Evolutionary conservation across 192 early-diverging fungal genomes (phyloP).

Genomic region (Backusella sp.): DNA sequence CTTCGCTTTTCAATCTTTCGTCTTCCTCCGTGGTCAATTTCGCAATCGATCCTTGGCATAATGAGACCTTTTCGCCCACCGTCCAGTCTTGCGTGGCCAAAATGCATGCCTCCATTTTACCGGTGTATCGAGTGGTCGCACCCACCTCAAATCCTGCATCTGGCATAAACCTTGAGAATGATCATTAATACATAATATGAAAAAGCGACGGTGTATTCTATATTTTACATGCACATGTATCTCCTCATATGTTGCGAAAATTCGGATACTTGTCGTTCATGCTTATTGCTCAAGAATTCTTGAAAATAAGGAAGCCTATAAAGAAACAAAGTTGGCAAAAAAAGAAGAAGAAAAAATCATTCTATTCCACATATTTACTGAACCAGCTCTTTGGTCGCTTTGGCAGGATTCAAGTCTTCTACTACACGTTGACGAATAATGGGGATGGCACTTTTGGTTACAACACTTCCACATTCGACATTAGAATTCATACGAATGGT

Average conservation of each 20-base stretch:
- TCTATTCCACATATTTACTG: not conserved
- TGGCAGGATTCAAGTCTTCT: constrained; percentile 23
- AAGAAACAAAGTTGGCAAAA: not conserved
- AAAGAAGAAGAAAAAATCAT: too few species aligned
- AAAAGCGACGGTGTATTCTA: too few species aligned
- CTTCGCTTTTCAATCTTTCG: constrained; percentile 41
- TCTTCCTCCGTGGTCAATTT: constrained; percentile 49
- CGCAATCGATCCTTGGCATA: constrained; percentile 54
- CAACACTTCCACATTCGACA: constrained; percentile 26
- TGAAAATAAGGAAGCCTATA: constrained; percentile 24
- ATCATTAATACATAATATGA: not conserved
- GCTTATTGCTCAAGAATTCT: constrained; percentile 30
- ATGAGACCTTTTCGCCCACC: constrained; percentile 44
- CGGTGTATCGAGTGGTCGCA: constrained; percentile 50
- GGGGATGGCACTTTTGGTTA: constrained; percentile 26
- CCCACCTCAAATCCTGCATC: constrained; percentile 57
- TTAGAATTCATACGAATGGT: constrained; percentile 49
- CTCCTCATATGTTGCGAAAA: constrained; percentile 44
- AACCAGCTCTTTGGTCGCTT: constrained; percentile 3
- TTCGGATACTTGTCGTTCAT: constrained; percentile 32
- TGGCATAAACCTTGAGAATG: constrained; percentile 39
- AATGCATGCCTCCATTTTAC: constrained; percentile 53
- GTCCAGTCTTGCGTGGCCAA: constrained; percentile 47
- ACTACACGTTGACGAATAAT: constrained; percentile 42
- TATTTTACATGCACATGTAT: constrained; percentile 34